A percentile compares a stretch with the other conserved stretches of the same genome.
phyloP scores from a whole-genome alignment of 441 rosid genomes.

The Bruguiera hainesii region DNA sequence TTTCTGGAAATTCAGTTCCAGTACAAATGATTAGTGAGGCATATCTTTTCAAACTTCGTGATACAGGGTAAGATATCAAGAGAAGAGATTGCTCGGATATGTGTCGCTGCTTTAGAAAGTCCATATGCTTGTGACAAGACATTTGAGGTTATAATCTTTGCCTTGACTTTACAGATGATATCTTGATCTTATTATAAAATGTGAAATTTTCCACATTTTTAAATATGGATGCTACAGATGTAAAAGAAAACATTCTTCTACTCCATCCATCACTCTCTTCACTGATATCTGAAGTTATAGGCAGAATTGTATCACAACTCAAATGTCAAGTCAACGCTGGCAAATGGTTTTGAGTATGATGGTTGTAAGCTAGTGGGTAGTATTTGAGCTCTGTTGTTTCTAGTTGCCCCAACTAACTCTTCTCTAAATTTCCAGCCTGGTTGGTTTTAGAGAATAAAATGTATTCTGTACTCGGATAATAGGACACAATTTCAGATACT shows the following conservation, averaged over 20 bases:
- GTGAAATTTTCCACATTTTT: too few species aligned
- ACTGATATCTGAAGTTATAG: too few species aligned
- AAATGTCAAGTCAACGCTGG: too few species aligned
- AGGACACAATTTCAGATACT: conserved; percentile 2
- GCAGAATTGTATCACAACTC: too few species aligned
- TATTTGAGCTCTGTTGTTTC: not conserved
- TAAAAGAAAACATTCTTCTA: too few species aligned
- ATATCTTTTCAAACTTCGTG: not conserved
- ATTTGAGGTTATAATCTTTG: conserved; percentile 54
- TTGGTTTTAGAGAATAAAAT: not conserved
- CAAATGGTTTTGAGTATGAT: too few species aligned
- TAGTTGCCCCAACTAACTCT: not conserved
- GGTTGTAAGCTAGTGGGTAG: too few species aligned
- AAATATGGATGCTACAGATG: too few species aligned
- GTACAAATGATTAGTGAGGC: not conserved
- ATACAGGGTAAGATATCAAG: conserved; percentile 84
- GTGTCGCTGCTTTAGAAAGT: conserved; percentile 76
- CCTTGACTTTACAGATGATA: not conserved
- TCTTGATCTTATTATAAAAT: not conserved
- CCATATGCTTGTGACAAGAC: conserved; percentile 75
- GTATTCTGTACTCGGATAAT: too few species aligned
- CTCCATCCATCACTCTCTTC: too few species aligned
- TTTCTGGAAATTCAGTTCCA: not conserved
- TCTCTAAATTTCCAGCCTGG: not conserved
- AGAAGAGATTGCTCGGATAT: conserved; percentile 82